These are phyloP conservation scores for Angomonas desouzai DNA, from an alignment of 208 protist species.

Conservation along the genomic window DNA sequence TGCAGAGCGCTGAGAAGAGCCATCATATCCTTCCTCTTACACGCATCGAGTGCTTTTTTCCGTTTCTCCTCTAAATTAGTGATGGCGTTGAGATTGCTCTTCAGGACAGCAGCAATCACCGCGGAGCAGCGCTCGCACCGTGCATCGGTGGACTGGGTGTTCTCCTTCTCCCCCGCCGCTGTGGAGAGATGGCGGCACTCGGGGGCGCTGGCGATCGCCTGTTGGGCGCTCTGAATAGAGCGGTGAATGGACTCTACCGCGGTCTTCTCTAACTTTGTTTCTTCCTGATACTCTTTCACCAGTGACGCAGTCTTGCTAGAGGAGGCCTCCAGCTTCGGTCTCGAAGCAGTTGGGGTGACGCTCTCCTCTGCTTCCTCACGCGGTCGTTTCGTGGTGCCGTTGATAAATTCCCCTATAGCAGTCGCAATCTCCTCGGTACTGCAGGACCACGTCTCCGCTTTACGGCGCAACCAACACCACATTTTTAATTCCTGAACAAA, in stretches of 20 bases:
- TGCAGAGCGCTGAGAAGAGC: conserved; percentile 42
- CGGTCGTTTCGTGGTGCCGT: not conserved
- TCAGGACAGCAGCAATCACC: conserved; percentile 34
- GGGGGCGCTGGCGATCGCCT: not conserved
- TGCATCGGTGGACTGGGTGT: not conserved
- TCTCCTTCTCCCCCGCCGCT: not conserved
- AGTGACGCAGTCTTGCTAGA: not conserved
- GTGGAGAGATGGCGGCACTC: not conserved
- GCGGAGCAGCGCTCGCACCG: conserved; percentile 35
- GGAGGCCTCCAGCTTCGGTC: not conserved
- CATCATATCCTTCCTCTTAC: conserved; percentile 35
- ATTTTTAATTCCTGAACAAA: conserved; percentile 87
- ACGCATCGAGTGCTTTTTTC: conserved; percentile 42
- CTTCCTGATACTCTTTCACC: not conserved
- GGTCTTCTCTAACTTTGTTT: not conserved
- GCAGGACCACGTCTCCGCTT: conserved; percentile 32
- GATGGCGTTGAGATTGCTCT: conserved; percentile 41
- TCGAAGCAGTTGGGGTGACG: not conserved
- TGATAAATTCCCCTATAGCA: conserved; percentile 23
- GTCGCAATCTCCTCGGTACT: conserved; percentile 15
- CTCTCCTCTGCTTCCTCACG: not conserved
- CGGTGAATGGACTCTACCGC: not conserved
- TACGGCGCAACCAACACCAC: conserved; percentile 76
- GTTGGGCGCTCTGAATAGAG: not conserved
- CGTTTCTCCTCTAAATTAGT: conserved; percentile 32